These are phyloP conservation scores for Colletotrichum lupini DNA, from an alignment of 2,329 filamentous ascomycete genomes.

Conservation along the genomic window DNA sequence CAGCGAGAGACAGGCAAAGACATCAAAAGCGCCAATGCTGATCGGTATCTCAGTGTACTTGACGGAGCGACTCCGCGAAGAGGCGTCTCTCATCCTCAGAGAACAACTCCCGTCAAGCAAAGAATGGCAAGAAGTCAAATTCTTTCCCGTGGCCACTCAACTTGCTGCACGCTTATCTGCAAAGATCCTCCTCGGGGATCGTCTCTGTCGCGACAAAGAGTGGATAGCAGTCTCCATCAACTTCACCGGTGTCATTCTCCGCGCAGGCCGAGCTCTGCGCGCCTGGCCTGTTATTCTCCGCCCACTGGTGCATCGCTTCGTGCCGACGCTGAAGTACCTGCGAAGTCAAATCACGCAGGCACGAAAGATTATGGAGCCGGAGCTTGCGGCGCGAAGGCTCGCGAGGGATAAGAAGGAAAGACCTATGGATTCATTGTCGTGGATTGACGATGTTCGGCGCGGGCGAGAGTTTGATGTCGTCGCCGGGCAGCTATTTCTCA, in stretches of 20 bases:
- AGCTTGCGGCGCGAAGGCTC: constrained; percentile 39
- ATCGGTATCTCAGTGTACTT: not conserved
- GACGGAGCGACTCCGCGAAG: constrained; percentile 11
- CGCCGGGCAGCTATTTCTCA: constrained; percentile 81
- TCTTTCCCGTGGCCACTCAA: constrained; percentile 13
- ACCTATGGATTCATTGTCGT: constrained; percentile 53
- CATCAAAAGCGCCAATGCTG: not conserved
- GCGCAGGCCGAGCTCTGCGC: constrained; percentile 50
- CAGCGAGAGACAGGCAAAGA: too few relatives aligned
- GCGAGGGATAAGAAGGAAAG: constrained; percentile 42
- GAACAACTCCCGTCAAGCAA: not conserved
- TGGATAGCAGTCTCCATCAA: constrained; percentile 58
- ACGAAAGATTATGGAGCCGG: constrained; percentile 47
- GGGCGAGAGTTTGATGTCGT: constrained; percentile 73
- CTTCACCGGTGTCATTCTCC: constrained; percentile 53
- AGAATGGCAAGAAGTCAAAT: constrained; percentile 39
- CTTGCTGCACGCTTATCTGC: constrained; percentile 61
- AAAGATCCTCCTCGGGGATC: constrained; percentile 58
- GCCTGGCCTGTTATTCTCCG: constrained; percentile 52
- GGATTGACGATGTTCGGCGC: constrained; percentile 51
- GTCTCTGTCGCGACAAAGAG: constrained; percentile 55
- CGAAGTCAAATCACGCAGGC: constrained; percentile 48
- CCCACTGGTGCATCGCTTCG: constrained; percentile 55
- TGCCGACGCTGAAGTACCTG: constrained; percentile 51
- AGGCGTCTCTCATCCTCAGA: constrained; percentile 7